Conservation (phyloP, 2,329 filamentous ascomycete species). For the Hirsutella rhossiliensis region DNA sequence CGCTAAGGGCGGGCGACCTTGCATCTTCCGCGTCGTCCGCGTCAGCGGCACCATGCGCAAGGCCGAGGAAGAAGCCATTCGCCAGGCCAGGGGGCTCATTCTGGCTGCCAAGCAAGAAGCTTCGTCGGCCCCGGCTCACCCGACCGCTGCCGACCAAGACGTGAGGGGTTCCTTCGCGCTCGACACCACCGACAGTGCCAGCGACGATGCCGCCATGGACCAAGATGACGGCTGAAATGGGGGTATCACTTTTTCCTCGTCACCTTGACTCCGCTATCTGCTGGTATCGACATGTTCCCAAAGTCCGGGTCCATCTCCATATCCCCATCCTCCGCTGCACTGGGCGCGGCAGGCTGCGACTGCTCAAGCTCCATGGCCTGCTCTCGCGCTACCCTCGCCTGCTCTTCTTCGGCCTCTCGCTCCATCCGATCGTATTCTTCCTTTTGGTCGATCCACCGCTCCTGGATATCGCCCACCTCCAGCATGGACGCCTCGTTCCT, state of each 20-base stretch:
- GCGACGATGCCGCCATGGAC: conserved; percentile 28
- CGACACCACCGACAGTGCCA: conserved; percentile 30
- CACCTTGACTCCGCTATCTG: conserved; percentile 59
- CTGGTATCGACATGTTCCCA: conserved; percentile 37
- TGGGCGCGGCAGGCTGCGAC: conserved; percentile 10
- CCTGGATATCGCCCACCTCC: conserved; percentile 83
- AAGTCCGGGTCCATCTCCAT: conserved; percentile 31
- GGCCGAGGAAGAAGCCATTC: conserved; percentile 79
- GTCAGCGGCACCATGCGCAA: conserved; percentile 92
- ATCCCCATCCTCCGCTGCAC: conserved; percentile 4
- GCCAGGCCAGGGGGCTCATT: conserved; percentile 61
- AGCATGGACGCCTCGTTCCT: conserved; percentile 60
- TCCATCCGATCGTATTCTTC: conserved; percentile 79
- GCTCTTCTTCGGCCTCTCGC: conserved; percentile 60
- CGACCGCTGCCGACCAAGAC: conserved; percentile 6
- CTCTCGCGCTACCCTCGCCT: conserved; percentile 39
- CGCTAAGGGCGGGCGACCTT: conserved; percentile 45
- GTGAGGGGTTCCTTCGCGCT: conserved; percentile 18
- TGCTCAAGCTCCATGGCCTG: conserved; percentile 24
- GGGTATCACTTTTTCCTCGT: conserved; percentile 49
- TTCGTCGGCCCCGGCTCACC: conserved; percentile 4
- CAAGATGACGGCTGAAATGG: conserved; percentile 28
- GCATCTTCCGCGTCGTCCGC: conserved; percentile 72
- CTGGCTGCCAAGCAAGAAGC: conserved; percentile 44
- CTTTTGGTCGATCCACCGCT: conserved; percentile 87